Base-by-base conservation (phyloP, 352 stramenopile genomes). In the Thalassiosira hispida region DNA sequence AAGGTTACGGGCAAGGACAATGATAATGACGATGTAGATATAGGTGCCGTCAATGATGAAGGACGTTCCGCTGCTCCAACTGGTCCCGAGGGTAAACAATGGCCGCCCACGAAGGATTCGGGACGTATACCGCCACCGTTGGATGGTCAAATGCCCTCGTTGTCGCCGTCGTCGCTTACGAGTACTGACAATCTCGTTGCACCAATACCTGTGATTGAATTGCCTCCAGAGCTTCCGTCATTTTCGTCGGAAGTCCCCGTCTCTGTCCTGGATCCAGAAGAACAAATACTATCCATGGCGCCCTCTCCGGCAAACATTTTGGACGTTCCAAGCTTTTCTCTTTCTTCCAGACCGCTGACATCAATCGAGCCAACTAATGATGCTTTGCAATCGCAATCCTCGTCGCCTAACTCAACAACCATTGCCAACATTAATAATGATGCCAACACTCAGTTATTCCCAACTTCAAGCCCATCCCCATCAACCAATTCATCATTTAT, bases 101-200 rank as follows among this genome's bases (percentile, higher is more conserved):
- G 22, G 20, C 18, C 27, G 42, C 18, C 29, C n/a, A 25, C 6
- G 53, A 38, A 20, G 61, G 25, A 70, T 51, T 31, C 42, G 5
- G 49, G 20, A 57, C 20, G 49, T 8, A 33, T 57, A n/a, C n/a
- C 29, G 23, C 40, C 47, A 29, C 46, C 44, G 8, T 40, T 46
- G 29, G 40, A 4, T 22, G 35, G 56, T 33, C 35, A 66, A 11
- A 31, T 42, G 44, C 65, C 65, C 7, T 74, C 65, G 14, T 64
- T 53, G 18, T 65, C 56, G 14, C 65, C 65, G 16, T 66, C 65
- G 11, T 20, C 12, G 3, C 40, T 16, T 49, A 20, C 11, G 40
- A 18, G 31, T 3, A 9, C 31, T 8, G 31, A 38, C n/a, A n/a
- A n/a, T 14, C 49, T 31, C 8, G 9, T 0, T 29, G 22, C 9